phyloP scores from a whole-genome alignment of 176 grass and related monocot genomes.

The Zizania latifolia region DNA sequence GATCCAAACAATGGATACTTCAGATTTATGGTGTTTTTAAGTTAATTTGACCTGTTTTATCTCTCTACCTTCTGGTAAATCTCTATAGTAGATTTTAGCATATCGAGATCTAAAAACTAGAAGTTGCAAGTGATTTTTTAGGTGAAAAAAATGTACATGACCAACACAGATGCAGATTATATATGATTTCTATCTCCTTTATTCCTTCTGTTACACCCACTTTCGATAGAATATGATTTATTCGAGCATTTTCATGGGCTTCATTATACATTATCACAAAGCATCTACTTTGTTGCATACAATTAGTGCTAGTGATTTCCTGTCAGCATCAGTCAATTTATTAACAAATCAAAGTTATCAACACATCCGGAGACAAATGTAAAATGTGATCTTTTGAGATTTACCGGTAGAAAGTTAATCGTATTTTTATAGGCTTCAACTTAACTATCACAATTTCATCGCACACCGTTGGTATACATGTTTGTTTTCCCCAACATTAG shows the following conservation, averaged over 20 bases:
- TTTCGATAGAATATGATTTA: conserved; percentile 32
- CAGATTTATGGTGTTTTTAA: background rate
- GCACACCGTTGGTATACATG: no score
- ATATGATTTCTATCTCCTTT: conserved; percentile 34
- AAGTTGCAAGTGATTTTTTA: background rate
- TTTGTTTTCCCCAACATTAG: no score
- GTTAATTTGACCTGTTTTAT: background rate
- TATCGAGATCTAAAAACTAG: background rate
- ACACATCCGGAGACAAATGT: conserved; percentile 35
- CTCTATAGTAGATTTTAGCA: background rate
- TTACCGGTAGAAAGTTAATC: background rate
- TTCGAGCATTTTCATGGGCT: conserved; percentile 39
- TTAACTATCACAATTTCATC: no score
- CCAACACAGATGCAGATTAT: conserved; percentile 9
- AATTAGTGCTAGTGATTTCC: conserved; percentile 31
- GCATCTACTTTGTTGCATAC: conserved; percentile 49
- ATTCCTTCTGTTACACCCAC: conserved; percentile 44
- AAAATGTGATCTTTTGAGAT: conserved; percentile 22
- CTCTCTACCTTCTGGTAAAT: background rate
- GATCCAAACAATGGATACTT: background rate
- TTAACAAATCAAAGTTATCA: conserved; percentile 31
- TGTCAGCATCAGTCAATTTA: conserved; percentile 32
- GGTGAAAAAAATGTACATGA: background rate
- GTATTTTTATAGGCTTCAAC: no score
- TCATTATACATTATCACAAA: conserved; percentile 43